These are phyloP conservation scores for Coniochaeta pulveracea DNA, from an alignment of 2,329 filamentous ascomycete genomes.

Conservation along the genomic window DNA sequence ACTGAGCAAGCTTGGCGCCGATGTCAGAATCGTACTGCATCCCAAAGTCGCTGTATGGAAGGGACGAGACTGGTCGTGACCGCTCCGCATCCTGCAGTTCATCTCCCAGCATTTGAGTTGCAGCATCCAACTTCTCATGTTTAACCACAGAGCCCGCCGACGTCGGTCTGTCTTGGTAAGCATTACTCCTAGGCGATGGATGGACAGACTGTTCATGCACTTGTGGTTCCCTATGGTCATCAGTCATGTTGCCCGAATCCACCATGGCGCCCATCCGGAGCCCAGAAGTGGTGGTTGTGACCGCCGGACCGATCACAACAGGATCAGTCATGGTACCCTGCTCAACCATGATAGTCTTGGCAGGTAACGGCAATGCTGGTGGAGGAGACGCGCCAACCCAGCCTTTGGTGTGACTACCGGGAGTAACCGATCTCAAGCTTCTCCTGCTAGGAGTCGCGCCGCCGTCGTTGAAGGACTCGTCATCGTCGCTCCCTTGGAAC, in stretches of 20 bases:
- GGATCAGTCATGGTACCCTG: constrained; percentile 51
- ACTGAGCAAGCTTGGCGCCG: constrained; percentile 39
- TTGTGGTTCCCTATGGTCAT: constrained; percentile 4
- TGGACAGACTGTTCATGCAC: too few relatives aligned
- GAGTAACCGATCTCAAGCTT: constrained; percentile 33
- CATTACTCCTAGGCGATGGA: too few relatives aligned
- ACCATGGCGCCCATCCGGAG: constrained; percentile 21
- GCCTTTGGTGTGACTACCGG: constrained; percentile 32
- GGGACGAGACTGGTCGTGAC: constrained; percentile 32
- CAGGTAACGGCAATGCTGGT: constrained; percentile 36
- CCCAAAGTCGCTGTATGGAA: constrained; percentile 41
- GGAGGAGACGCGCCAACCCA: constrained; percentile 31
- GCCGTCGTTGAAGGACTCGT: constrained; percentile 43
- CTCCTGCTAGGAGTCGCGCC: constrained; percentile 43
- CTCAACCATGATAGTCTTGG: constrained; percentile 46
- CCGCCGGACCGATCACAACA: constrained; percentile 23
- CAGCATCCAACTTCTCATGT: constrained; percentile 13
- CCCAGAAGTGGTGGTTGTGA: constrained; percentile 6
- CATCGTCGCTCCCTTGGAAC: constrained; percentile 58
- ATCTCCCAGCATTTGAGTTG: constrained; percentile 14
- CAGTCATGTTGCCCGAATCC: constrained; percentile 16
- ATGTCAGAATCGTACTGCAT: constrained; percentile 39
- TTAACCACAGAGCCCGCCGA: constrained; percentile 31
- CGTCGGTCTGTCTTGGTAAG: constrained; percentile 21
- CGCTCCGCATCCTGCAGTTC: constrained; percentile 13